Evolutionary conservation across 1,284 basidiomycete genomes (phyloP).

Genomic region (Leccinum griseonigrum): DNA sequence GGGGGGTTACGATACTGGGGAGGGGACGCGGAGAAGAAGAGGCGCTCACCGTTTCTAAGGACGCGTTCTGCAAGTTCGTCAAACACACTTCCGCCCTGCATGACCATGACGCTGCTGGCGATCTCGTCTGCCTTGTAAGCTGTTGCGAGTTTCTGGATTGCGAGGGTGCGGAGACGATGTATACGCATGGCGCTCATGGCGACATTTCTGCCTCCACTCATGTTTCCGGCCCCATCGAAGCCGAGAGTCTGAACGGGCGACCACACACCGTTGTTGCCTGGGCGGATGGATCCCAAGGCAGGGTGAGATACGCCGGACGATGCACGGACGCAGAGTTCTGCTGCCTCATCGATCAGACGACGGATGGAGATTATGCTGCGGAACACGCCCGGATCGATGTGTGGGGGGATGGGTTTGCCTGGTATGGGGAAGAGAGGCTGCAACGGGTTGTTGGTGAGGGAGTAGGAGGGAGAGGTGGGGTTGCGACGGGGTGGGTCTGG

Average conservation of each 20-base stretch:
- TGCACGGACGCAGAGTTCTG: slow-evolving; percentile 78
- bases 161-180: slow-evolving; percentile 70
- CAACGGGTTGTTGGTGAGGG: slow-evolving; percentile 20
- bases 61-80: slow-evolving; percentile 83
- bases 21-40: neutral
- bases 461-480: slow-evolving; percentile 37
- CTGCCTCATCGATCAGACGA: slow-evolving; percentile 77
- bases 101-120: slow-evolving; percentile 84
- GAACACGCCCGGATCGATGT: slow-evolving; percentile 82
- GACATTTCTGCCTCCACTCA: slow-evolving; percentile 61
- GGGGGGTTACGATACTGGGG: neutral
- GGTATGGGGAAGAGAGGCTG: slow-evolving; percentile 51
- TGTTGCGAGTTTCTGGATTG: slow-evolving; percentile 77
- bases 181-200: slow-evolving; percentile 81
- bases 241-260: slow-evolving; percentile 57
- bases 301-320: slow-evolving; percentile 73
- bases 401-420: slow-evolving; percentile 69
- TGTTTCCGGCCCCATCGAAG: slow-evolving; percentile 45
- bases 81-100: slow-evolving; percentile 86
- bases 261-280: slow-evolving; percentile 48
- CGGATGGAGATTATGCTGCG: slow-evolving; percentile 69
- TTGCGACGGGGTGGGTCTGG: slow-evolving; percentile 50
- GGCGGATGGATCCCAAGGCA: slow-evolving; percentile 63
- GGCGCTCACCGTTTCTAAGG: slow-evolving; percentile 56
- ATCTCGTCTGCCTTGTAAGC: slow-evolving; percentile 83